Percentiles rank a stretch among this genome's conserved stretches.
Evolutionary conservation across 805 yeast genomes (phyloP).

Genomic region (Ogataea paradorogensis): DNA sequence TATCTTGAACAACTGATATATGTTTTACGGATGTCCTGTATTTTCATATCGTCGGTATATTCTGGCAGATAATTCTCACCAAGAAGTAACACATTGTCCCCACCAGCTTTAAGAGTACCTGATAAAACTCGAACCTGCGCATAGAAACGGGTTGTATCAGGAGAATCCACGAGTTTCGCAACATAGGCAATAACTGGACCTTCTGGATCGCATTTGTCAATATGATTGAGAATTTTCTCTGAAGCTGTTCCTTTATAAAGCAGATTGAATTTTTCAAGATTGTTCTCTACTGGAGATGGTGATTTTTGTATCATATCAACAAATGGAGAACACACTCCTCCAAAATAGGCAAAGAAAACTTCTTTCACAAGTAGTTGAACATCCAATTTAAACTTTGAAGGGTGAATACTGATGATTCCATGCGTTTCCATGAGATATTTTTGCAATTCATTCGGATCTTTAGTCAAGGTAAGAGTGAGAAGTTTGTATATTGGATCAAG

Average conservation of each 20-base stretch:
- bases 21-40: constrained; percentile 40
- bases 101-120: constrained; percentile 53
- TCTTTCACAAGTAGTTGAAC: constrained; percentile 55
- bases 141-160: constrained; percentile 49
- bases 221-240: constrained; percentile 17
- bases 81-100: constrained; percentile 45
- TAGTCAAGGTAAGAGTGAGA: constrained; percentile 55
- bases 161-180: constrained; percentile 54
- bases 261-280: constrained; percentile 24
- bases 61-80: constrained; percentile 54
- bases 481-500: constrained; percentile 81
- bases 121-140: constrained; percentile 61
- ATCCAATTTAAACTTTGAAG: constrained; percentile 46
- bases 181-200: constrained; percentile 52
- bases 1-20: constrained; percentile 71
- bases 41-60: constrained; percentile 48
- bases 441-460: constrained; percentile 43
- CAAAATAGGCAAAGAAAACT: constrained; percentile 56
- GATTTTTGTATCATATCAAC: constrained; percentile 43
- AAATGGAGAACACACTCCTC: constrained; percentile 45
- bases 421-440: constrained; percentile 47
- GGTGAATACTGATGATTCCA: constrained; percentile 39
- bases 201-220: constrained; percentile 34
- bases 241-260: constrained; percentile 28
- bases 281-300: constrained; percentile 39